Base-by-base conservation (phyloP, 192 early-diverging fungal genomes). In the Umbelopsis ramanniana region DNA sequence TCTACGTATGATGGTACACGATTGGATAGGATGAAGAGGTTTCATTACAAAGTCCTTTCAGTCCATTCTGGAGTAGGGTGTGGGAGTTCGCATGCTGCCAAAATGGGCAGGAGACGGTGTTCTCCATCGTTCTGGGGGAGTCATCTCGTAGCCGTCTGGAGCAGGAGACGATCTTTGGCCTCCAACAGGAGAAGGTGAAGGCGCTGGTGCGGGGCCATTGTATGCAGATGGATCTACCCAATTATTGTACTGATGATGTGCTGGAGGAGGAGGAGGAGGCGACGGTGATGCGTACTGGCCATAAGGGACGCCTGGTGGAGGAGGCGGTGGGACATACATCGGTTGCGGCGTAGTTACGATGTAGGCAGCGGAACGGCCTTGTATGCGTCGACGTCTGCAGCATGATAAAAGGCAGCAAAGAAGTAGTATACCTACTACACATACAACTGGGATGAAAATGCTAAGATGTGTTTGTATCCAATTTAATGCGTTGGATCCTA, bases 361-460 rank as follows among this genome's bases (percentile, higher is more conserved):
- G 15, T 63, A 63, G 15, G 23, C 57, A 1, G 57, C 57, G 33
- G 57, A 17, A 6, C 23, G 47, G 2, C 46, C 46, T 19, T 8
- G 4, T 24, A 11, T 26, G 14, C 52, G 50, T 54, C 50, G 6
- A 0, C 33, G n/a, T 24, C 52, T 23, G 37, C 69, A 70, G 17
- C 46, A 38, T 21, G 50, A 10, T 17, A 70, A 12, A 15, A 70
- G 17, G 11, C 52, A 52, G 52, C 35, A 70, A 43, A 80, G 66
- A 7, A 87, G 0, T 22, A 84, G 35, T 4, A 84, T 15, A 11
- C 77, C 79, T 6, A 80, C 6, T 29, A 76, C 66, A 19, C 48
- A 22, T 0, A 47, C 74, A 19, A 84, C 43, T 2, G 85, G 83
- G 40, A 87, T 79, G 10, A 66, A 70, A 60, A 83, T 83, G 29